Base-by-base conservation (phyloP, 371 early-diverging fungal species). In the Circinella umbellata region DNA sequence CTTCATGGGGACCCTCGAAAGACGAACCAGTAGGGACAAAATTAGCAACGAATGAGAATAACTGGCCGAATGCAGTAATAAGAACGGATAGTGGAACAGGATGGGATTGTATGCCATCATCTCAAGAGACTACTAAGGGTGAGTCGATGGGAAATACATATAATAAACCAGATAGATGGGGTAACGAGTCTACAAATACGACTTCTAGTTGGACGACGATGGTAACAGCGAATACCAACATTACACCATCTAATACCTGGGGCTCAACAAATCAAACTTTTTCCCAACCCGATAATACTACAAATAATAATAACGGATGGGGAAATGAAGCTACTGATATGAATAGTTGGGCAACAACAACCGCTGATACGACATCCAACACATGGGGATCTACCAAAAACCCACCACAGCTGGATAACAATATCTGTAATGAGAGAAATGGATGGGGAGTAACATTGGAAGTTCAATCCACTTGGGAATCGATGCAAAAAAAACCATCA, bases 1-100 rank as follows among this genome's bases (percentile, higher is more conserved):
- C 47, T 38, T 13, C 60, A 14, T 72, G 72, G 72, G 72, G 69
- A 42, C 35, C 62, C 27, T 27, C 27, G 17, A 37, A 14, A 18
- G 63, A 38, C 4, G 48, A 66, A 75, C 27, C 27, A 0, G 2
- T 27, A 27, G 38, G 5, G 35, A 42, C 42, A 42, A 42, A 6
- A 42, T 42, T 11, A 42, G 11, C 42, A 42, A 27, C 7, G 20
- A n/a, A 51, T 47, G 46, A 35, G 64, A 66, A 15, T 61, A 35
- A 48, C 35, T 63, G 63, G 49, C 63, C 60, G 9, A 35, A 53
- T 18, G 1, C 36, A 20, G 64, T 42, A n/a, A 53, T 20, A 34
- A n/a, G 48, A 36, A 27, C 48, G 47, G 42, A 39, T 46, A 47
- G 47, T 62, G 39, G 46, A 46, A 47, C 47, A 18, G 63, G 63